Conservation (phyloP, 495 filamentous ascomycete genomes). For the Hypoxylon perforatum region DNA sequence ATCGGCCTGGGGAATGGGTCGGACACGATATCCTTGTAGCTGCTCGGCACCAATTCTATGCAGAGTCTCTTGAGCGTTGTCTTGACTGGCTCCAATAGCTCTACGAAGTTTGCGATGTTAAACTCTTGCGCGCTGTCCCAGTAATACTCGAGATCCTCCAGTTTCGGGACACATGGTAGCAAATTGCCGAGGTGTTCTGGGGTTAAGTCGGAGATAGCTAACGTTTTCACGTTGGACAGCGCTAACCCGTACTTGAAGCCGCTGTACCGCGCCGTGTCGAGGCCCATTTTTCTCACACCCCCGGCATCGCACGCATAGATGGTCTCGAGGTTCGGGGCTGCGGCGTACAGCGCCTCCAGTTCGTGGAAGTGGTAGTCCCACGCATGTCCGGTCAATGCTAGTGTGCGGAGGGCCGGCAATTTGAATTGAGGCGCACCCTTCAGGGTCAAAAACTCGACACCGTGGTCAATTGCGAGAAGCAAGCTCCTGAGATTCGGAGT, state of each 20-base stretch:
- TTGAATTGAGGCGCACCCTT: background rate
- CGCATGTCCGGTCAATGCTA: background rate
- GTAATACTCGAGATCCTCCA: constrained; percentile 11
- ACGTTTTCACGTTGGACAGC: background rate
- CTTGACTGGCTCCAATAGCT: constrained; percentile 1
- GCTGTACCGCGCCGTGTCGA: background rate
- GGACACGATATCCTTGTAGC: background rate
- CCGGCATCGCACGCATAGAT: constrained; percentile 2
- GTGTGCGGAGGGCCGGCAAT: background rate
- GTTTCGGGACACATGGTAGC: background rate
- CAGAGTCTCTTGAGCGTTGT: constrained; percentile 3
- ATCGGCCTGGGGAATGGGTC: background rate
- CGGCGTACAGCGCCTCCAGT: background rate
- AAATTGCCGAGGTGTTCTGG: background rate
- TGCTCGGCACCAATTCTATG: background rate
- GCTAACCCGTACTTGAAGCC: background rate
- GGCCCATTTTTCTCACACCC: background rate
- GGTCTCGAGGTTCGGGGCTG: constrained; percentile 9
- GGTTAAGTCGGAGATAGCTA: background rate
- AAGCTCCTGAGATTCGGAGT: background rate
- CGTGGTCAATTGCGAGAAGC: background rate
- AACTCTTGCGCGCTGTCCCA: background rate
- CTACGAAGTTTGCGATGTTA: background rate
- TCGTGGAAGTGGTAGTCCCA: background rate
- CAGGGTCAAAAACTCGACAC: background rate